These are phyloP conservation scores for Tulasnella sp. DNA, from an alignment of 768 basidiomycete species.

Conservation along the genomic window DNA sequence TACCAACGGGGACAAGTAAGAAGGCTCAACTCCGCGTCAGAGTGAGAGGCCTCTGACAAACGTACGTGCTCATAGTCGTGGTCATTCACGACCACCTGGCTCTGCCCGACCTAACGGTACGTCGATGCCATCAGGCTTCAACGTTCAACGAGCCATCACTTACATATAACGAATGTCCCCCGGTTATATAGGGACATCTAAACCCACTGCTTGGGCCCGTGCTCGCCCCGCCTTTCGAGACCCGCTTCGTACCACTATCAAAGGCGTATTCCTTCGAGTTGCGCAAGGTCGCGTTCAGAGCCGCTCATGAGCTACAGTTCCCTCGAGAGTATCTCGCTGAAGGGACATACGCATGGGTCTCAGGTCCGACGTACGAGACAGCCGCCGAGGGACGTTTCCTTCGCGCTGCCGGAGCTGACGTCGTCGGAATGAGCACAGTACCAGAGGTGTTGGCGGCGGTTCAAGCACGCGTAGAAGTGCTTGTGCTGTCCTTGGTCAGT, in stretches of 20 bases:
- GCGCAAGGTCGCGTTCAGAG: conserved; percentile 60
- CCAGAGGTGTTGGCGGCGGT: conserved; percentile 77
- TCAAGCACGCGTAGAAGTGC: conserved; percentile 61
- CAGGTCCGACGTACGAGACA: conserved; percentile 83
- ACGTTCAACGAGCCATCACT: background rate
- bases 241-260: conserved; percentile 75
- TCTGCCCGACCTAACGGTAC: conserved; percentile 48
- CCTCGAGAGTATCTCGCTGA: conserved; percentile 50
- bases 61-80: conserved; percentile 42
- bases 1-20: conserved; percentile 74
- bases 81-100: conserved; percentile 78
- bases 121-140: background rate
- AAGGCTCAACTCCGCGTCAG: background rate
- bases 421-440: conserved; percentile 92
- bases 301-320: conserved; percentile 51
- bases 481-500: conserved; percentile 76
- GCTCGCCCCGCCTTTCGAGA: conserved; percentile 39
- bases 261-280: conserved; percentile 67
- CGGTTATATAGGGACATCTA: conserved; percentile 37
- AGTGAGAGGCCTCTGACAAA: background rate
- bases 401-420: conserved; percentile 62
- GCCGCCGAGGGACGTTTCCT: conserved; percentile 77
- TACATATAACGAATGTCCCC: background rate
- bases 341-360: conserved; percentile 83
- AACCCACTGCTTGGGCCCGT: conserved; percentile 73